Percentiles rank a stretch among this genome's conserved stretches.
phyloP scores from a whole-genome alignment of 2,329 filamentous ascomycete species.

The Venturia asperata region DNA sequence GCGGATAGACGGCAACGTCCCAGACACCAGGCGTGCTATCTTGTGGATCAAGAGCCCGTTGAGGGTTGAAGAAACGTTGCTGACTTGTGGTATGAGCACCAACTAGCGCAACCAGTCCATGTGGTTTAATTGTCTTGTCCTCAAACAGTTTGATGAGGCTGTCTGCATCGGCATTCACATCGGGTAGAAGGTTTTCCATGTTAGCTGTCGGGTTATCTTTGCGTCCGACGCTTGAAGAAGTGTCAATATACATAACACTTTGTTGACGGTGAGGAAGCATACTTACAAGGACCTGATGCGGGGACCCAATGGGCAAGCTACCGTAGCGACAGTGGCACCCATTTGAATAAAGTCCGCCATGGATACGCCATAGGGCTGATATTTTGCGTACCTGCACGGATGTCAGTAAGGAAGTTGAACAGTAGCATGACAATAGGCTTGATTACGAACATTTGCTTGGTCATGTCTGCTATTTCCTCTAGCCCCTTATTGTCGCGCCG shows the following conservation, averaged over 20 bases:
- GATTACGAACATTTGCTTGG: constrained; percentile 23
- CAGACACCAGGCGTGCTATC: constrained; percentile 33
- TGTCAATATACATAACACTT: not conserved
- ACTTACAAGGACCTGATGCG: constrained; percentile 28
- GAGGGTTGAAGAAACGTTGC: constrained; percentile 32
- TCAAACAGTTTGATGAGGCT: constrained; percentile 32
- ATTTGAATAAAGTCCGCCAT: constrained; percentile 37
- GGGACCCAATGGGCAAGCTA: constrained; percentile 35
- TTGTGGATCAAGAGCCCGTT: constrained; percentile 31
- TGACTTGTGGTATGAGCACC: constrained; percentile 34
- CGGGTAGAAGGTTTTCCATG: constrained; percentile 31
- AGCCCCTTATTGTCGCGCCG: constrained; percentile 29
- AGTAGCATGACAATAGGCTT: not conserved
- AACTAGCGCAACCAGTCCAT: constrained; percentile 33
- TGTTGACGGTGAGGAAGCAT: not conserved
- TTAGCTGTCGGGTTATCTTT: constrained; percentile 32
- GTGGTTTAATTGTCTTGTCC: constrained; percentile 34
- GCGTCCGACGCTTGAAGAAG: constrained; percentile 28
- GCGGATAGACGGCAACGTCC: constrained; percentile 33
- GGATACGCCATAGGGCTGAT: constrained; percentile 29
- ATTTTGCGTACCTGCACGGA: constrained; percentile 24
- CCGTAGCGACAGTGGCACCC: constrained; percentile 33
- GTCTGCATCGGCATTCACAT: constrained; percentile 30
- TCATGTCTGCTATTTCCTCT: constrained; percentile 26
- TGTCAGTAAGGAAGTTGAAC: not conserved